Evolutionary conservation across 2,329 filamentous ascomycete species (phyloP), one percentile per base, ranked within the genome.

Genomic region (Tympanopsis confertula): DNA sequence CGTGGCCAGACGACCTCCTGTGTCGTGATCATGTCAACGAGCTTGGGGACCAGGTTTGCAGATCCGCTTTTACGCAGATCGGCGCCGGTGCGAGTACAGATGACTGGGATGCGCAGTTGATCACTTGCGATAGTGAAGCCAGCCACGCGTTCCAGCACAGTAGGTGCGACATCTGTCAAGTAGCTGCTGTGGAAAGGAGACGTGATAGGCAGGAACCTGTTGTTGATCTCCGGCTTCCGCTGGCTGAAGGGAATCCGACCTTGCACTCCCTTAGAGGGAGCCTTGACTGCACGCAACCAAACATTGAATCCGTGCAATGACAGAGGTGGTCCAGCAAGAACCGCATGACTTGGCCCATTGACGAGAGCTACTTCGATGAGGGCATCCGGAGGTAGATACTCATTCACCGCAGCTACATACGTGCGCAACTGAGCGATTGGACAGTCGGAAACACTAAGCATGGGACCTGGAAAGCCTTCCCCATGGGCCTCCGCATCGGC

Each of bases 81-180:
- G 14, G 44, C 40, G 1, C 52, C 54, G 5, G 48, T 55, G 5
- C 40, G 39, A 3, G 51, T 57, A 24, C 51, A 47, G 41, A 53
- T 56, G 1, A 60, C 56, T 1, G 56, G 51, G 7, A 53, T 47
- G 5, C 32, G 38, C 14, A 85, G 66, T 20, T 70, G 68, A 20
- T 64, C 64, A 0, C 43, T 38, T 13, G 37, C 40, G 24, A 60
- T 47, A 3, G 15, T 39, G 1, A 53, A 43, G 5, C 47, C 39
- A 7, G 35, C 39, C 3, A 48, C 45, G 39, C 47, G 46, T 14
- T 35, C 36, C n/a, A 36, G 43, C 38, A 47, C 49, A 2, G 29
- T 41, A 5, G 44, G 41, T 1, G 45, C 45, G 4, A 52, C 55
- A 4, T 38, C 38, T 22, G 33, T 35, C 5, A 65, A 50, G 35